Conservation (phyloP, 345 rosid genomes). For the Odontarrhena argentea region DNA sequence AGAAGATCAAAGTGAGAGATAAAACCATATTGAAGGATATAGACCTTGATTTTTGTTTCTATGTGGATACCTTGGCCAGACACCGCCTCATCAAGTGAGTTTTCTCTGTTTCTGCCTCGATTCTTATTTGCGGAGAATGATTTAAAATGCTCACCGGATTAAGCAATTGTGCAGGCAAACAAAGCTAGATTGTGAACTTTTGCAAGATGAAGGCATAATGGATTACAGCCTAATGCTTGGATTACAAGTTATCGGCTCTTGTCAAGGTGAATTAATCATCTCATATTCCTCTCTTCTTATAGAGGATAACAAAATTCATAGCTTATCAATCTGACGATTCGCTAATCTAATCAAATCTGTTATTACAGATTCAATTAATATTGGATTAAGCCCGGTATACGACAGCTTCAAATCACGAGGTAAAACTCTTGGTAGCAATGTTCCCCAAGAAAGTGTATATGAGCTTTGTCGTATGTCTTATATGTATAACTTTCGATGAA, state of each 20-base stretch:
- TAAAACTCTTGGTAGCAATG: neutral
- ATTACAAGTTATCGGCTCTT: conserved; percentile 46
- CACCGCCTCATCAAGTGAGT: conserved; percentile 51
- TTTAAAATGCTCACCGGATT: neutral
- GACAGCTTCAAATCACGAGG: conserved; percentile 41
- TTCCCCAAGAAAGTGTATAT: neutral
- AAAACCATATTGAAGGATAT: conserved; percentile 50
- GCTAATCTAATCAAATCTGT: conserved; percentile 10
- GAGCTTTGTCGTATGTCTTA: neutral
- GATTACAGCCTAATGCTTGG: conserved; percentile 60
- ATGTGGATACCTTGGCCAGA: conserved; percentile 47
- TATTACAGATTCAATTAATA: conserved; percentile 37
- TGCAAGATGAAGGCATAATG: conserved; percentile 60
- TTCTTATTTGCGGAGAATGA: conserved; percentile 16
- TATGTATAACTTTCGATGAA: neutral
- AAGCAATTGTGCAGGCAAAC: conserved; percentile 49
- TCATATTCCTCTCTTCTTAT: conserved; percentile 1
- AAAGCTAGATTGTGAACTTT: conserved; percentile 56
- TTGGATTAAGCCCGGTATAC: conserved; percentile 30
- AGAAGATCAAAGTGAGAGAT: conserved; percentile 45
- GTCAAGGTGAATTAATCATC: conserved; percentile 41
- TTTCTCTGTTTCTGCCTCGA: conserved; percentile 11
- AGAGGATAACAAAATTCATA: neutral
- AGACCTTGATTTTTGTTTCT: conserved; percentile 58
- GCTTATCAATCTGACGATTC: neutral